Percentiles rank a stretch among this genome's conserved stretches.
Evolutionary conservation across 805 yeast genomes (phyloP).

Genomic region (Teunomyces kruisii): DNA sequence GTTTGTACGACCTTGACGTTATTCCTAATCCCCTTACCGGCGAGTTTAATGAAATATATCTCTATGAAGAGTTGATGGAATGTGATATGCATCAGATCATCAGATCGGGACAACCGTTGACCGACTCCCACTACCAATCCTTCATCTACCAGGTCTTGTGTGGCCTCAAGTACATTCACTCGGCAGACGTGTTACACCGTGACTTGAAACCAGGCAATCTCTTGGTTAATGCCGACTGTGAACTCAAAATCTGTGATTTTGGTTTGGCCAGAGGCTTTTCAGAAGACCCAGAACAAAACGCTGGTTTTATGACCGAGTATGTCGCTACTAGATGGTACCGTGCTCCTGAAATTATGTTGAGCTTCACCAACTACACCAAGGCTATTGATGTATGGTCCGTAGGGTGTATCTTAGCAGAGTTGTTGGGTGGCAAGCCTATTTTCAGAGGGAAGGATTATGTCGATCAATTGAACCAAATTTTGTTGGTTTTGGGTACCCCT

Average conservation of each 20-base stretch:
- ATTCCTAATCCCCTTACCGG: conserved; percentile 63
- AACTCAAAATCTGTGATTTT: conserved; percentile 92
- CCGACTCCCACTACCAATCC: conserved; percentile 93
- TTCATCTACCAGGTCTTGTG: conserved; percentile 90
- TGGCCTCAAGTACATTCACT: conserved; percentile 85
- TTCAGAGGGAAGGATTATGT: conserved; percentile 96
- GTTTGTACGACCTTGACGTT: conserved; percentile 91
- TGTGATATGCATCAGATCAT: conserved; percentile 98
- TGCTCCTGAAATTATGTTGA: conserved; percentile 96
- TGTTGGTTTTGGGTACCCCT: conserved; percentile 91
- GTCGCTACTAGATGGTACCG: conserved; percentile 99
- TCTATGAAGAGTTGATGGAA: conserved; percentile 97
- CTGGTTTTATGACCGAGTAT: conserved; percentile 94
- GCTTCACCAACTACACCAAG: conserved; percentile 91
- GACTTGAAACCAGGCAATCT: conserved; percentile 94
- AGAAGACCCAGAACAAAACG: conserved; percentile 76
- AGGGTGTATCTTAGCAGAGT: conserved; percentile 94
- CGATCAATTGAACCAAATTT: conserved; percentile 86
- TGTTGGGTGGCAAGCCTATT: conserved; percentile 85
- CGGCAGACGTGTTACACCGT: conserved; percentile 90
- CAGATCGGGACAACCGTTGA: conserved; percentile 86
- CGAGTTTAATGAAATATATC: conserved; percentile 84
- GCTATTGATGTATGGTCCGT: conserved; percentile 98
- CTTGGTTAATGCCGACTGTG: conserved; percentile 94
- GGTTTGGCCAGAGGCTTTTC: conserved; percentile 93